Base-by-base conservation (phyloP, 306 rosid species). In the Coriaria nepalensis region DNA sequence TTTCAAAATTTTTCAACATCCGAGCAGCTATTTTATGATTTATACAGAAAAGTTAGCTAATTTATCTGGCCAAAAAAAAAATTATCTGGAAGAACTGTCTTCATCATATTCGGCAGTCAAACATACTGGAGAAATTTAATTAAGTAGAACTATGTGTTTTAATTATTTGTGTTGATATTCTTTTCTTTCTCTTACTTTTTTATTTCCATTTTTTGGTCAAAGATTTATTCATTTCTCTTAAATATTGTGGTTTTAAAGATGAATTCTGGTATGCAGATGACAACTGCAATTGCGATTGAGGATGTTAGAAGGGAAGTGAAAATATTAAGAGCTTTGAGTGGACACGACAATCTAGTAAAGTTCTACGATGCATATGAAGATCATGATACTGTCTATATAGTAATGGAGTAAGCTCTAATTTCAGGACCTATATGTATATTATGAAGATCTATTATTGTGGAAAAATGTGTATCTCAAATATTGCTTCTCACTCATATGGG, bases 271-370 rank as follows among this genome's bases (percentile, higher is more conserved):
- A 65, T 68, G 43, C 69, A 87, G 96, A 87, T 87, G 96, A 87
- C 93, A 35, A 80, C 93, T 67, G 87, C 93, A 42, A 87, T 87
- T 43, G 94, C 96, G 37, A 72, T 87, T 59, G 94, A 83, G 88
- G 94, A 87, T 61, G 96, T 87, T 45, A 83, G 96, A 60, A 75
- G 96, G 71, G 94, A 87, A 64, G 96, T 87, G 64, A 83, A 80
- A 69, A 83, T 87, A 60, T 76, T 87, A 81, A 87, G 67, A 65
- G 94, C 94, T 61, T 76, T 87, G 75, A 83, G 78, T 5, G 88
- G 92, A 42, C 94, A 87, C 52, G 63, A 66, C 62, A 87, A 83
- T 72, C 75, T 87, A 36, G 75, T 87, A 8, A 65, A 62, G 15
- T 87, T 87, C 60, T 73, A 82, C 13, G 96, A 83, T 65, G 86